Evolutionary conservation across 75 land plant species (phyloP).

Genomic region (Pinus albicaulis): DNA sequence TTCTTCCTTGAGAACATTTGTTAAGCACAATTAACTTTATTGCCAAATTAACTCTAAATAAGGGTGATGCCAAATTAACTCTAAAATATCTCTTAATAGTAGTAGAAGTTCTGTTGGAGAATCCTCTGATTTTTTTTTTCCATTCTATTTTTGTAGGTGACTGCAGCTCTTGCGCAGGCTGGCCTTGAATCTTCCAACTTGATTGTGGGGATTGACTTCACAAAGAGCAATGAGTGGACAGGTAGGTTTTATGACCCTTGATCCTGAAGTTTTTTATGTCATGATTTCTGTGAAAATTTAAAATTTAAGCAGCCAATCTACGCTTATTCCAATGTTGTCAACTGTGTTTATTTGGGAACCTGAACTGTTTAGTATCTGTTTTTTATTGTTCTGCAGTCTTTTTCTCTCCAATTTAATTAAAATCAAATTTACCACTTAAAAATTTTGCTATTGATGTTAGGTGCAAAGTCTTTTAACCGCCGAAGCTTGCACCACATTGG

Average conservation of each 20-base stretch:
- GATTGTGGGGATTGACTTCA: conserved; percentile 81
- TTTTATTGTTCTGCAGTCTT: not conserved
- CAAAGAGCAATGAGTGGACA: conserved; percentile 94
- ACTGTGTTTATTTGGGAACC: conserved; percentile 65
- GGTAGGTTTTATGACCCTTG: conserved; percentile 22
- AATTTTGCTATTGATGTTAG: conserved; percentile 16
- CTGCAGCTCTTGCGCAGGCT: conserved; percentile 50
- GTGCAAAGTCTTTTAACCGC: conserved; percentile 57
- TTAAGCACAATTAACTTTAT: too few species aligned
- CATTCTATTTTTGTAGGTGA: conserved; percentile 44
- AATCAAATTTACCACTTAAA: not conserved
- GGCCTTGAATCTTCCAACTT: conserved; percentile 90
- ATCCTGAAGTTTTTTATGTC: too few species aligned
- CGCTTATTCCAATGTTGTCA: conserved; percentile 65
- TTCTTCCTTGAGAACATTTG: too few species aligned
- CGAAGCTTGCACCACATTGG: conserved; percentile 57
- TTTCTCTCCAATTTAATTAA: not conserved
- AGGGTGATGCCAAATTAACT: too few species aligned
- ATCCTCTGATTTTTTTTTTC: not conserved
- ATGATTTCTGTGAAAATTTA: conserved; percentile 35
- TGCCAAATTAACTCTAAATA: too few species aligned
- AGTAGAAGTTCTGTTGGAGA: not conserved
- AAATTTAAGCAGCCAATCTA: conserved; percentile 42
- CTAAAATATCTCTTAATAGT: not conserved
- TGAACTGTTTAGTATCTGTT: conserved; percentile 23